Evolutionary conservation across 2,329 filamentous ascomycete species (phyloP).

Genomic region (Fusarium luffae): DNA sequence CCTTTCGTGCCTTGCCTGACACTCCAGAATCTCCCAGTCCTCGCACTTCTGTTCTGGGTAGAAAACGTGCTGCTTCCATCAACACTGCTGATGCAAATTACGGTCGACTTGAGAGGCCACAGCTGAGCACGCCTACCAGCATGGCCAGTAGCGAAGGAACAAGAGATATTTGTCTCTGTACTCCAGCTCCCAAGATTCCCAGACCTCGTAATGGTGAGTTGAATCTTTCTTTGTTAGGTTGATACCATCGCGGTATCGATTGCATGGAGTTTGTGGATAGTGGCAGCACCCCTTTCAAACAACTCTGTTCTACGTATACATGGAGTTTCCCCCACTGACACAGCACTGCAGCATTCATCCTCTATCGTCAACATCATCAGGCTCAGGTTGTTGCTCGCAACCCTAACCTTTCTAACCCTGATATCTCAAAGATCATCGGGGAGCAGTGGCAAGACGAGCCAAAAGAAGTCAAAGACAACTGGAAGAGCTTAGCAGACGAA

Average conservation of each 20-base stretch:
- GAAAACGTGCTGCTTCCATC: conserved; percentile 61
- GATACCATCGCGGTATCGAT: background rate
- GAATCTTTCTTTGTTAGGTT: conserved; percentile 31
- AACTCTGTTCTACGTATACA: background rate
- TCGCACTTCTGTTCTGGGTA: conserved; percentile 41
- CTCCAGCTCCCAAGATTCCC: conserved; percentile 67
- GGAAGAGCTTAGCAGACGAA: conserved; percentile 91
- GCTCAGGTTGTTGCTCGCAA: conserved; percentile 81
- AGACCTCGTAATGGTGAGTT: conserved; percentile 68
- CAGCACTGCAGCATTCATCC: conserved; percentile 81
- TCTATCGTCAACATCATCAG: conserved; percentile 95
- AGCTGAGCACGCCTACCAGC: conserved; percentile 44
- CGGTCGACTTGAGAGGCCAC: conserved; percentile 47
- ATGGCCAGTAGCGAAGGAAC: conserved; percentile 48
- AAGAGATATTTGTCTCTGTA: conserved; percentile 66
- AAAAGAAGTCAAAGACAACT: conserved; percentile 80
- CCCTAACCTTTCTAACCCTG: conserved; percentile 91
- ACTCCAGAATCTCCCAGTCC: conserved; percentile 44
- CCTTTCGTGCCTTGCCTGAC: conserved; percentile 33
- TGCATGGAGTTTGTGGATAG: conserved; percentile 16
- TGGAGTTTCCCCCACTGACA: conserved; percentile 40
- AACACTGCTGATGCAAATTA: conserved; percentile 58
- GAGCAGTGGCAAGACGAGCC: conserved; percentile 87
- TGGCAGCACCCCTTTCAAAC: background rate
- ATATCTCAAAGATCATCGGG: conserved; percentile 97